phyloP scores from a whole-genome alignment of 495 filamentous ascomycete genomes.

The Immersiella caudata region DNA sequence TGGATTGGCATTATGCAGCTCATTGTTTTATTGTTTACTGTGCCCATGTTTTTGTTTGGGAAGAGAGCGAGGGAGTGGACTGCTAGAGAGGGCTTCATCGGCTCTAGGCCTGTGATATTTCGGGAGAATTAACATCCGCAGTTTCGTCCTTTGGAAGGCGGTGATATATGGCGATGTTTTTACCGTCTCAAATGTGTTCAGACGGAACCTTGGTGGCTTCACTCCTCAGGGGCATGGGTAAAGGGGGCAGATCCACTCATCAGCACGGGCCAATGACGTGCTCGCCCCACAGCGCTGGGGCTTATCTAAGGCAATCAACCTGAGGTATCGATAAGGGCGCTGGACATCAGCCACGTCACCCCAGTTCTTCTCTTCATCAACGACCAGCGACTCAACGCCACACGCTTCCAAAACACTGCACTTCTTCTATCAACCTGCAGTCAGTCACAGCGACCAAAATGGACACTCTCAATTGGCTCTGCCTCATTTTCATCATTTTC shows the following conservation, averaged over 20 bases:
- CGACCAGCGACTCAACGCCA: background rate
- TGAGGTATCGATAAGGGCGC: background rate
- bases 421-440: background rate
- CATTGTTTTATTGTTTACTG: slow-evolving; percentile 69
- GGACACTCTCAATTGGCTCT: background rate
- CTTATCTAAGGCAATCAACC: background rate
- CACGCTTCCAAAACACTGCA: background rate
- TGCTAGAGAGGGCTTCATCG: slow-evolving; percentile 83
- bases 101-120: slow-evolving; percentile 64
- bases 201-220: no score
- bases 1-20: slow-evolving; percentile 88
- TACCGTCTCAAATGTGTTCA: no score
- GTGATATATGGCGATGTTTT: no score
- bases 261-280: no score
- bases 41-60: slow-evolving; percentile 96
- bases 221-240: no score
- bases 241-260: no score
- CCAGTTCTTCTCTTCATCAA: background rate
- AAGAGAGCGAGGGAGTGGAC: slow-evolving; percentile 97
- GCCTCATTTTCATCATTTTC: background rate
- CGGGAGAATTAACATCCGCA: background rate
- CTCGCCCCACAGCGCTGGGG: no score
- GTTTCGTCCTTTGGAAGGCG: no score
- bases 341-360: background rate
- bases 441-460: background rate